A percentile compares a stretch with the other conserved stretches of the same genome.
phyloP scores from a whole-genome alignment of 331 rosid genomes.

The Arachis monticola region DNA sequence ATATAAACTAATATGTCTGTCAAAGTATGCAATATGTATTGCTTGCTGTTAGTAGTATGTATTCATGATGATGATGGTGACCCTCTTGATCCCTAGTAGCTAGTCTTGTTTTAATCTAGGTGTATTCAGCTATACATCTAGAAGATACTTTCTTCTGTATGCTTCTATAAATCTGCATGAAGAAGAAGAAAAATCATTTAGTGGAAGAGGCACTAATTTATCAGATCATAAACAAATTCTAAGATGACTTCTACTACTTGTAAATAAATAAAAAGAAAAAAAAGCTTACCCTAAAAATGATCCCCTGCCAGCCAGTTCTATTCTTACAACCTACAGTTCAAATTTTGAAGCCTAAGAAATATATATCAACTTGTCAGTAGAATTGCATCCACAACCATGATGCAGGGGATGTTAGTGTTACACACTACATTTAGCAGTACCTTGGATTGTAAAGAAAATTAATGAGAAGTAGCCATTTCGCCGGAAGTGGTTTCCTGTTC shows the following conservation, averaged over 20 bases:
- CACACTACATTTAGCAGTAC: conserved; percentile 44
- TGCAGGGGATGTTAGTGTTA: conserved; percentile 19
- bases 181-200: not conserved
- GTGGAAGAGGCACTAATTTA: not conserved
- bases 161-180: conserved; percentile 80
- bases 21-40: conserved; percentile 73
- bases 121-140: conserved; percentile 89
- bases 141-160: conserved; percentile 63
- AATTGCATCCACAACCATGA: conserved; percentile 9
- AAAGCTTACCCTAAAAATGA: conserved; percentile 65
- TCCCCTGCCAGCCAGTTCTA: conserved; percentile 57
- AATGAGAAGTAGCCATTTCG: conserved; percentile 50
- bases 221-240: not conserved
- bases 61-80: conserved; percentile 62
- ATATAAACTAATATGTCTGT: conserved; percentile 56
- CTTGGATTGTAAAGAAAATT: conserved; percentile 52
- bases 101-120: conserved; percentile 67
- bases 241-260: conserved; percentile 3
- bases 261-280: conserved; percentile 5
- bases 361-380: conserved; percentile 36
- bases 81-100: conserved; percentile 65
- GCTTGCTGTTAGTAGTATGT: conserved; percentile 93
- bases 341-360: conserved; percentile 47
- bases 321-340: conserved; percentile 60
- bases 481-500: conserved; percentile 40